Evolutionary conservation across 345 rosid genomes (phyloP).

Genomic region (Lepidium aucheri): DNA sequence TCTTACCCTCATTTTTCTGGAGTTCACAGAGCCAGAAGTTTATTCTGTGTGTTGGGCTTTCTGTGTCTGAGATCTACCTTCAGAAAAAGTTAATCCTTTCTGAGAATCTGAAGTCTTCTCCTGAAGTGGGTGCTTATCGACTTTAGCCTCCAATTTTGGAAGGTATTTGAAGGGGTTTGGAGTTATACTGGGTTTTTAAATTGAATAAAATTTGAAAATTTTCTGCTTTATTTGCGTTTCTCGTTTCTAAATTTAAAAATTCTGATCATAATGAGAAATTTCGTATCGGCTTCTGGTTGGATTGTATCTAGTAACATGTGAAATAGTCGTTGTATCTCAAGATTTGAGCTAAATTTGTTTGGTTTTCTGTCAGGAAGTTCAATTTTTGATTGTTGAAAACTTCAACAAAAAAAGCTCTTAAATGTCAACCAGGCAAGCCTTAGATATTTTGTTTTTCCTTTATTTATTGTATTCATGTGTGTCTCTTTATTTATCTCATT

Average conservation of each 20-base stretch:
- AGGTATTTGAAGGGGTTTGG: constrained; percentile 10
- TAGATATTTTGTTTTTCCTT: background rate
- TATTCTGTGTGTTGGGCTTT: constrained; percentile 3
- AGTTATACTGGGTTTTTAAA: background rate
- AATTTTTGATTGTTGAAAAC: background rate
- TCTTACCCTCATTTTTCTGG: constrained; percentile 14
- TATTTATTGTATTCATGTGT: background rate
- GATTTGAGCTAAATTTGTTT: constrained; percentile 4
- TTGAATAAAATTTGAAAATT: background rate
- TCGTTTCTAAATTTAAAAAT: background rate
- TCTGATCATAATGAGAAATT: background rate
- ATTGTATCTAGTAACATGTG: background rate
- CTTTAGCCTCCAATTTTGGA: constrained; percentile 11
- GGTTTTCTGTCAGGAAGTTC: background rate
- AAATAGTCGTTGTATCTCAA: constrained; percentile 6
- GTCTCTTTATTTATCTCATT: background rate
- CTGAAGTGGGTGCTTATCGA: background rate
- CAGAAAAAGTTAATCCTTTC: background rate
- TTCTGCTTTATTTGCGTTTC: background rate
- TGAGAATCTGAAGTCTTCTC: constrained; percentile 6
- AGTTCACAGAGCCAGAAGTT: constrained; percentile 13
- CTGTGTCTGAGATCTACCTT: constrained; percentile 12
- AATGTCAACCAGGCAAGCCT: background rate
- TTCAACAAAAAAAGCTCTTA: background rate
- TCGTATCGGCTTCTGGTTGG: background rate